phyloP scores from a whole-genome alignment of 345 rosid genomes.

The Turnera subulata region DNA sequence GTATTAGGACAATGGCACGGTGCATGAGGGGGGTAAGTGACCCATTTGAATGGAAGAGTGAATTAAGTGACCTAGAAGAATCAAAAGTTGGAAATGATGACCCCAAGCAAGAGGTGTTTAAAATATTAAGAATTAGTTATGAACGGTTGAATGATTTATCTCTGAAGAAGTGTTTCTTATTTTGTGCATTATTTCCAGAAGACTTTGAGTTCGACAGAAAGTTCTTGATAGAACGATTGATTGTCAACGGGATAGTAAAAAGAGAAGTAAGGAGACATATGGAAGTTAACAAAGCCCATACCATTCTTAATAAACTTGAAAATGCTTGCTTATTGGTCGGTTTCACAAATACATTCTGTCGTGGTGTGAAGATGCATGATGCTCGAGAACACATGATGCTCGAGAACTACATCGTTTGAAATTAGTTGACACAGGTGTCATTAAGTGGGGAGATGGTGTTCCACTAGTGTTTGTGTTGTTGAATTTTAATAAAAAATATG shows the following conservation, averaged over 20 bases:
- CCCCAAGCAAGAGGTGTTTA: neutral
- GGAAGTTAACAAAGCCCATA: neutral
- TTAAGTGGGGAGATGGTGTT: neutral
- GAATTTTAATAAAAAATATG: no score
- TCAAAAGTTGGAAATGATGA: neutral
- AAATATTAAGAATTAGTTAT: slow-evolving; percentile 16
- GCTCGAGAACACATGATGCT: neutral
- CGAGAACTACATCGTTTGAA: no score
- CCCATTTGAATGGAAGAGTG: neutral
- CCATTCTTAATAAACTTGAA: slow-evolving; percentile 2
- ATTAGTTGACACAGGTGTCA: no score
- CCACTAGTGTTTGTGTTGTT: no score
- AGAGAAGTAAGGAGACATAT: no score
- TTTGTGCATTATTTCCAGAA: slow-evolving; percentile 20
- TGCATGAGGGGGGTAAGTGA: neutral
- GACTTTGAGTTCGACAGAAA: neutral
- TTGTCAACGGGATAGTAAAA: slow-evolving; percentile 13
- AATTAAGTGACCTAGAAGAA: neutral
- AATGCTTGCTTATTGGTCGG: slow-evolving; percentile 17
- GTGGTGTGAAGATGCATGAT: slow-evolving; percentile 26
- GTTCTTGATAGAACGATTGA: slow-evolving; percentile 7
- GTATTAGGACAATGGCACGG: neutral
- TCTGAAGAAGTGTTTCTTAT: slow-evolving; percentile 8
- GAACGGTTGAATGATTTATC: slow-evolving; percentile 7
- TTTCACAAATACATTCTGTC: neutral